Conservation (phyloP, 1,284 basidiomycete species). For the Sporisorium scitamineum region DNA sequence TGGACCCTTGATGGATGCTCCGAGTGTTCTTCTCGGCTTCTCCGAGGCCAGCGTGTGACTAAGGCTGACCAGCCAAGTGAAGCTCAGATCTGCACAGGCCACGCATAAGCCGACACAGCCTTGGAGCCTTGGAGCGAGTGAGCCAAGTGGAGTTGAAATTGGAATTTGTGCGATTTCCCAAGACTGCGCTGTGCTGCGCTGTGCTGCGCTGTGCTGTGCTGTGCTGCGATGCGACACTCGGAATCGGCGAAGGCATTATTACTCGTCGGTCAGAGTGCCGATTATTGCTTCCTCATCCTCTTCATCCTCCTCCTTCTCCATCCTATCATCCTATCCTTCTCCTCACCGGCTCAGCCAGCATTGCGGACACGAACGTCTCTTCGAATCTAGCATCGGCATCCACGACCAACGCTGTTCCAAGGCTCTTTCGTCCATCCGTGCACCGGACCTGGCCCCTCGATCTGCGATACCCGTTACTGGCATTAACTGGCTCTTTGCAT, state of each 20-base stretch:
- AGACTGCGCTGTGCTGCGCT: constrained; percentile 11
- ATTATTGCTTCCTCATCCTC: not conserved
- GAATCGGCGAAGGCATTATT: not conserved
- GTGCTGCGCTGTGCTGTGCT: no score
- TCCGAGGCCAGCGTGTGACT: constrained; percentile 17
- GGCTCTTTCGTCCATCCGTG: not conserved
- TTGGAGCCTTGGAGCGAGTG: not conserved
- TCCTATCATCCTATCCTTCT: not conserved
- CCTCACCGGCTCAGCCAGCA: not conserved
- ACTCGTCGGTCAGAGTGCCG: not conserved
- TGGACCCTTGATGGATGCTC: constrained; percentile 32
- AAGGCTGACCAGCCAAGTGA: constrained; percentile 11
- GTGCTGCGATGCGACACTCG: not conserved
- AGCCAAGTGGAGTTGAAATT: constrained; percentile 31
- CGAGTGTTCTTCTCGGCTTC: constrained; percentile 17
- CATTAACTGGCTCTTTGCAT: not conserved
- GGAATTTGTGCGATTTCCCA: not conserved
- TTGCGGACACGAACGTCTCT: not conserved
- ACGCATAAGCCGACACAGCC: constrained; percentile 10
- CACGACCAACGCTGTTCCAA: not conserved
- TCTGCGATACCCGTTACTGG: not conserved
- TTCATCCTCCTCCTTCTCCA: constrained; percentile 3
- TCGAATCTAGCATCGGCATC: not conserved
- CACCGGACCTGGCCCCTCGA: not conserved
- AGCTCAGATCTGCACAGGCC: constrained; percentile 26